Evolutionary conservation across 164 flowering plant genomes (phyloP).

Genomic region (grape (Vitis vinifera)): ASM3070453v1 NC_081811.1:21929501-21930000

Average conservation of each 20-base stretch:
- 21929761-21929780: slow-evolving; percentile 23
- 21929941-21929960: background rate
- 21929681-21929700: slow-evolving; percentile 14
- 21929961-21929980: too few relatives aligned
- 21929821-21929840: slow-evolving; percentile 14
- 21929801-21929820: slow-evolving; percentile 22
- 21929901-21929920: slow-evolving; percentile 23
- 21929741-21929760: slow-evolving; percentile 18
- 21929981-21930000: too few relatives aligned
- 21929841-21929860: slow-evolving; percentile 25
- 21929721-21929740: slow-evolving; percentile 11
- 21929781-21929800: background rate
- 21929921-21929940: slow-evolving; percentile 12
- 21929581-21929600: slow-evolving; percentile 10
- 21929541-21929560: slow-evolving; percentile 1
- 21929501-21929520: background rate
- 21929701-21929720: slow-evolving; percentile 6
- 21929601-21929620: slow-evolving; percentile 16
- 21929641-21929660: background rate
- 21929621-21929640: slow-evolving; percentile 23
- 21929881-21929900: slow-evolving; percentile 14
- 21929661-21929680: slow-evolving; percentile 17
- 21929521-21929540: background rate
- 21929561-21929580: slow-evolving; percentile 19
- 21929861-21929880: slow-evolving; percentile 24